phyloP scores from a whole-genome alignment of 1,139 yeast species.

The Arxiozyma telluris region DNA sequence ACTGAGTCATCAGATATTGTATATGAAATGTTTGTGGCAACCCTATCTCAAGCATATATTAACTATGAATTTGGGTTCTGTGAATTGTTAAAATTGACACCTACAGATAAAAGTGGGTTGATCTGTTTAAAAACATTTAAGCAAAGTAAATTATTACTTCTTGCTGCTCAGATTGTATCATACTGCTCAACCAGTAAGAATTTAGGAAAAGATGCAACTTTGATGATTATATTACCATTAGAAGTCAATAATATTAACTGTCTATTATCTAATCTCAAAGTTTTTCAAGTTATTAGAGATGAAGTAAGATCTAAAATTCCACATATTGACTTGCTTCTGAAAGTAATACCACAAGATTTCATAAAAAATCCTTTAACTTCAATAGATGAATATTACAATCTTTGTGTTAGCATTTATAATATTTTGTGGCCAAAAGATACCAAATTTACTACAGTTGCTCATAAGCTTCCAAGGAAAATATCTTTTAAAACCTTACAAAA shows the following conservation, averaged over 20 bases:
- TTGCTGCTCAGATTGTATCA: slow-evolving; percentile 40
- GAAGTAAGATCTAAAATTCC: slow-evolving; percentile 37
- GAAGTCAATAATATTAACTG: slow-evolving; percentile 35
- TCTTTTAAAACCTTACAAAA: slow-evolving; percentile 44
- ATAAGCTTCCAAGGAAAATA: slow-evolving; percentile 32
- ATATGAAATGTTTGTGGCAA: slow-evolving; percentile 23
- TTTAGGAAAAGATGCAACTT: slow-evolving; percentile 24
- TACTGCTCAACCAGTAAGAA: slow-evolving; percentile 27
- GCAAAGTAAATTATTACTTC: slow-evolving; percentile 34
- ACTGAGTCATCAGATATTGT: slow-evolving; percentile 27
- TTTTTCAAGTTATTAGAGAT: slow-evolving; percentile 41
- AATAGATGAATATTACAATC: slow-evolving; percentile 31
- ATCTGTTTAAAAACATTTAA: slow-evolving; percentile 24
- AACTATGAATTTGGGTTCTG: slow-evolving; percentile 30
- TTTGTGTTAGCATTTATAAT: slow-evolving; percentile 61
- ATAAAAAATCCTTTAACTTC: slow-evolving; percentile 35
- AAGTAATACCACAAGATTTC: slow-evolving; percentile 48
- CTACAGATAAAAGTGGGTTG: slow-evolving; percentile 26
- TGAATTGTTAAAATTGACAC: slow-evolving; percentile 27
- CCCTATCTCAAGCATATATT: slow-evolving; percentile 26
- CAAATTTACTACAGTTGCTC: slow-evolving; percentile 29
- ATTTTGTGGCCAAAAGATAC: slow-evolving; percentile 36
- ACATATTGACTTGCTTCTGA: slow-evolving; percentile 40
- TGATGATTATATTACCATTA: slow-evolving; percentile 30
- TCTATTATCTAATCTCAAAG: slow-evolving; percentile 39